Evolutionary conservation across 441 rosid species (phyloP).

Genomic region (Erodium texanum): DNA sequence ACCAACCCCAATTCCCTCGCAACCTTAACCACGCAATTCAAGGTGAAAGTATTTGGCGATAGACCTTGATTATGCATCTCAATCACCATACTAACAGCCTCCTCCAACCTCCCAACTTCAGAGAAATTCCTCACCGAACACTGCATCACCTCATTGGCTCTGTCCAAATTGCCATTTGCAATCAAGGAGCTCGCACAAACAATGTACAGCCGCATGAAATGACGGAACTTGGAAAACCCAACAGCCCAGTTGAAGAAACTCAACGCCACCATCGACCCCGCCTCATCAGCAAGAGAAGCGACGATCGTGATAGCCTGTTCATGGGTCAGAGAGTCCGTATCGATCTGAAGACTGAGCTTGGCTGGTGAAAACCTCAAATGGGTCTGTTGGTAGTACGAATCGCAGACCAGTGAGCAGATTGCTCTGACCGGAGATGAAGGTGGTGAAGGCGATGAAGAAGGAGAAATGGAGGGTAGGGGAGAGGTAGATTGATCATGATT

Average conservation of each 20-base stretch:
- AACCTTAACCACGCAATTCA: constrained; percentile 42
- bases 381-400: constrained; percentile 40
- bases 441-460: constrained; percentile 23
- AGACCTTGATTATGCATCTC: constrained; percentile 74
- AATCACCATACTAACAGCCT: constrained; percentile 57
- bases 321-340: constrained; percentile 42
- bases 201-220: constrained; percentile 75
- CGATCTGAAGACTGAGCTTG: constrained; percentile 31
- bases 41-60: constrained; percentile 24
- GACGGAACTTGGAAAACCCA: constrained; percentile 44
- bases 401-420: constrained; percentile 42
- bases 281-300: constrained; percentile 65
- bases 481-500: not conserved
- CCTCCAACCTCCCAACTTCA: constrained; percentile 59
- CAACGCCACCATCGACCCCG: constrained; percentile 69
- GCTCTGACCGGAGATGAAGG: constrained; percentile 39
- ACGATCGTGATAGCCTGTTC: constrained; percentile 67
- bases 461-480: constrained; percentile 5
- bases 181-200: constrained; percentile 51
- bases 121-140: constrained; percentile 58
- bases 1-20: constrained; percentile 41
- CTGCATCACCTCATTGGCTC: constrained; percentile 59
- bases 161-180: constrained; percentile 48
- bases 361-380: constrained; percentile 28
- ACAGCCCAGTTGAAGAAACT: constrained; percentile 72